Base-by-base conservation (phyloP, 2,329 filamentous ascomycete genomes). In the Mycogone perniciosa region DNA sequence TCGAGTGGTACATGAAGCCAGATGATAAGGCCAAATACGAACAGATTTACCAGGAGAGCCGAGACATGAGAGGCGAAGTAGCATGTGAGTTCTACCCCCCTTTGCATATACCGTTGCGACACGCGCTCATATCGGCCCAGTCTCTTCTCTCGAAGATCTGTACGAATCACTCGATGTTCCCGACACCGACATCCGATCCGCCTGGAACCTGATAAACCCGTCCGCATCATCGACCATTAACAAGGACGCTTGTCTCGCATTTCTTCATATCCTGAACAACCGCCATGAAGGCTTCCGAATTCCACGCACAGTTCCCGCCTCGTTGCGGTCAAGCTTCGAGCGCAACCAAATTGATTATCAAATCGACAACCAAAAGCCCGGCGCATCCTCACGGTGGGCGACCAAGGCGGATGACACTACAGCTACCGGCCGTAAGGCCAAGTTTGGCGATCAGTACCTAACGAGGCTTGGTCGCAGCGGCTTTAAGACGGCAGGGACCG, bases 1-100 rank as follows among this genome's bases (percentile, higher is more conserved):
- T 99, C 69, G 93, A 99, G 68, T 99, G 93, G 93, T 99, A 99
- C 74, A 99, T 99, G 89, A 90, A 84, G 54, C 93, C 93, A 0
- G 71, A 76, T 31, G 91, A 99, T 72, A 95, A 95, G 72, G 67
- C 82, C 57, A 97, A 96, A 71, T 99, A 99, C 73, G 90, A 96
- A 70, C 89, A 92, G 61, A 99, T 99, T 70, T 99, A 97, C 72
- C 87, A 86, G 57, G 90, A 95, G 62, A 95, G 90, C 72, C 82
- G 90, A 54, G 88, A 95, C 68, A 82, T 85, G 67, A 85, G 91
- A 46, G 93, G 93, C 57, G 89, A 95, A 63, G 79, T 91, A 60
- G 76, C 84, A 52, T 91, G 86, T 89, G 66, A 63, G 85, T 72
- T 35, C 45, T 33, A 20, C 38, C 30, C 29, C 31, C 7, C 41